Base-by-base conservation (phyloP, 2,329 filamentous ascomycete genomes). In the Talaromyces pinophilus region DNA sequence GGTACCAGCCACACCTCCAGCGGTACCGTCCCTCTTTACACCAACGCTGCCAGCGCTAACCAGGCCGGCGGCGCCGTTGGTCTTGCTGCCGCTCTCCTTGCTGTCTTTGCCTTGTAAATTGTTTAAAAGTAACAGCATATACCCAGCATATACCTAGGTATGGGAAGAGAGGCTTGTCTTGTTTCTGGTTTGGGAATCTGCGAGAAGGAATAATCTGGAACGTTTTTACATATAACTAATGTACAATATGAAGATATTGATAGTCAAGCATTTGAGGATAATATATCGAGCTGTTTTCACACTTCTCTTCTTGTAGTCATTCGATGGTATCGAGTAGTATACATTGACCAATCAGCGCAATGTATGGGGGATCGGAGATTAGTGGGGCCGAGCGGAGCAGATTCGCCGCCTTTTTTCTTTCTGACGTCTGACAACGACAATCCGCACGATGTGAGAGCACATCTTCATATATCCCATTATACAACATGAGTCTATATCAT, bases 71-170 rank as follows among this genome's bases (percentile, higher is more conserved):
- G 60, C 63, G 62, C 52, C 40, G 67, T 57, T 40, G 70, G 71
- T 60, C 64, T 67, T 15, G 48, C 70, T 48, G 67, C 69, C 30
- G 62, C 66, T 42, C 65, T 68, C 40, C 70, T 68, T 50, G 69
- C 68, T 38, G 64, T 69, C 30, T 42, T 72, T 60, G 66, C 68
- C 59, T 62, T 72, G 28, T 72, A 69, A 60, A 60, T 63, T 42
- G 30, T n/a, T 22, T 19, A 22, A 35, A 28, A 4, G 25, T 33
- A 13, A 22, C 28, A 57, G 19, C 33, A 22, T 25, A 22, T 17
- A 25, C 25, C 25, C 25, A 25, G 25, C 25, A 25, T 25, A 25
- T 25, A 25, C 25, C 25, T 25, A 25, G 25, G 25, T 3, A 19
- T 35, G 52, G 30, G 19, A 10, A 15, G 6, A 25, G 13, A 38